phyloP scores from a whole-genome alignment of 441 rosid species.

The Populus trichocarpa region DNA sequence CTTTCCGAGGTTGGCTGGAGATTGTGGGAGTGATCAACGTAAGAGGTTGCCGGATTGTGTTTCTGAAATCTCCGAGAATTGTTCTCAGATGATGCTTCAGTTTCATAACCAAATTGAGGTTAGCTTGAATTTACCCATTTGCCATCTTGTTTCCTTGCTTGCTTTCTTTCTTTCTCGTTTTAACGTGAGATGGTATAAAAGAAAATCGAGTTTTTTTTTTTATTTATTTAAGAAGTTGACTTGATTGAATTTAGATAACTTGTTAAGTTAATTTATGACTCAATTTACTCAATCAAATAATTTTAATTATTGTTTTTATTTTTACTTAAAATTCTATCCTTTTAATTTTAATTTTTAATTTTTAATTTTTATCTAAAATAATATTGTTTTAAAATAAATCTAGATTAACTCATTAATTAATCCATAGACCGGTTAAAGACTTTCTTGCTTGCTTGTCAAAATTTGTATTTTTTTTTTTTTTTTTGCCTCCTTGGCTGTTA shows the following conservation, averaged over 20 bases:
- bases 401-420: too few species aligned
- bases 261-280: too few species aligned
- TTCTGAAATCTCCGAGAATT: constrained; percentile 58
- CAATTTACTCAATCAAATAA: too few species aligned
- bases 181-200: neutral
- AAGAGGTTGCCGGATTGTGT: constrained; percentile 41
- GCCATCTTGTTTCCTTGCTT: neutral
- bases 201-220: too few species aligned
- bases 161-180: neutral
- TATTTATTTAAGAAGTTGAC: too few species aligned
- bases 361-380: too few species aligned
- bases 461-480: neutral
- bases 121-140: constrained; percentile 13
- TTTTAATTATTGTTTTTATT: too few species aligned
- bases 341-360: too few species aligned
- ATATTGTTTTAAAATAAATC: too few species aligned
- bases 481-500: neutral
- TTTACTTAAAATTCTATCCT: too few species aligned
- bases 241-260: too few species aligned
- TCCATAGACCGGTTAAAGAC: neutral
- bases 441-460: neutral
- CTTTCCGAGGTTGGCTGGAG: constrained; percentile 46
- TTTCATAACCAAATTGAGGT: constrained; percentile 59
- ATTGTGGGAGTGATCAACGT: constrained; percentile 34
- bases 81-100: constrained; percentile 65